phyloP scores from a whole-genome alignment of 2,329 filamentous ascomycete species.

The Paraphaeosphaeria minitans region DNA sequence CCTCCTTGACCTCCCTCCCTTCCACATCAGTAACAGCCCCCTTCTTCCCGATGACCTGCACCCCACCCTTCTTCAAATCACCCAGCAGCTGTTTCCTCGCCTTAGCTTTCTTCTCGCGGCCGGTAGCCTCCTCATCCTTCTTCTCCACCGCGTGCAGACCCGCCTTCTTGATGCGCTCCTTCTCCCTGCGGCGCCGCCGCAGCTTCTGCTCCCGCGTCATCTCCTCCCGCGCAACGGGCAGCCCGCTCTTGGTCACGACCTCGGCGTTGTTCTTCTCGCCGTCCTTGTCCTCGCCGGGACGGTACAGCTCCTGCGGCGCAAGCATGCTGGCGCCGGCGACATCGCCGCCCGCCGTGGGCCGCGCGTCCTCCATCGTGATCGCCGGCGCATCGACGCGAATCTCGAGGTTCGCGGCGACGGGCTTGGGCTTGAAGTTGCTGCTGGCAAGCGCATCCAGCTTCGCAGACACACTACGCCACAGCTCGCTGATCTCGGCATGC shows the following conservation, averaged over 20 bases:
- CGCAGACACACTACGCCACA: slow-evolving; percentile 81
- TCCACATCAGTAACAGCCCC: slow-evolving; percentile 84
- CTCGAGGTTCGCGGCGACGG: slow-evolving; percentile 77
- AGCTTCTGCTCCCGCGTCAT: slow-evolving; percentile 86
- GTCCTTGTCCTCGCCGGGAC: slow-evolving; percentile 68
- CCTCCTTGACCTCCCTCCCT: slow-evolving; percentile 69
- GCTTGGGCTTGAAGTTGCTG: slow-evolving; percentile 94
- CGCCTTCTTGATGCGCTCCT: slow-evolving; percentile 80
- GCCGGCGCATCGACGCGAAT: slow-evolving; percentile 91
- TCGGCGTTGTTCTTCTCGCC: slow-evolving; percentile 62
- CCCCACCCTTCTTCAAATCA: slow-evolving; percentile 80
- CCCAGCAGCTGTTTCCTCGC: slow-evolving; percentile 64
- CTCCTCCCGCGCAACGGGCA: slow-evolving; percentile 80
- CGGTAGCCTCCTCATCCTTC: slow-evolving; percentile 47
- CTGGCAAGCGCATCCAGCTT: slow-evolving; percentile 89
- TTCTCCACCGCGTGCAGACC: slow-evolving; percentile 56
- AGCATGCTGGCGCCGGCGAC: slow-evolving; percentile 73
- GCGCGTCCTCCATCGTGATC: slow-evolving; percentile 91
- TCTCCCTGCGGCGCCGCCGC: slow-evolving; percentile 76
- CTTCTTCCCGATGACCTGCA: slow-evolving; percentile 90
- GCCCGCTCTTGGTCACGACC: slow-evolving; percentile 75
- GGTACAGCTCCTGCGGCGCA: slow-evolving; percentile 93
- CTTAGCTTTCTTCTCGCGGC: slow-evolving; percentile 63
- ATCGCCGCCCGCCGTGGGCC: slow-evolving; percentile 80
- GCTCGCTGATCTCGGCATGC: slow-evolving; percentile 77